phyloP scores from a whole-genome alignment of 495 filamentous ascomycete genomes.

The Xanthoparmelia taractica region DNA sequence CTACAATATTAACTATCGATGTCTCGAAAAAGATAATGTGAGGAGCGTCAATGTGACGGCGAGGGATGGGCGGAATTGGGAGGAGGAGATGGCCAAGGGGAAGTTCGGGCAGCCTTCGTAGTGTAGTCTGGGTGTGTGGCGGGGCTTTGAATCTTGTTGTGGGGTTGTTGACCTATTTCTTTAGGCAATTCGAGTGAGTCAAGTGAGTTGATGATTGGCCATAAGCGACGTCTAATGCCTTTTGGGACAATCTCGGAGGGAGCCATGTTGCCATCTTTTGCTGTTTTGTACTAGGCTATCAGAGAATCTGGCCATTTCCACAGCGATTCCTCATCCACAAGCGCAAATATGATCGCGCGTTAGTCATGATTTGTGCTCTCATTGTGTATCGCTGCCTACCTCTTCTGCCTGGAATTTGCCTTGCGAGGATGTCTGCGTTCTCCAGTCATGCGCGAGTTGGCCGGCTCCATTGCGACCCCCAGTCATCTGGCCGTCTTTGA shows the following conservation, averaged over 20 bases:
- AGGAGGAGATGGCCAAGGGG: conserved; percentile 2
- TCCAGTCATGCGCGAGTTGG: background rate
- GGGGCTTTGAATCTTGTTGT: background rate
- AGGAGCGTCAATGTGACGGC: background rate
- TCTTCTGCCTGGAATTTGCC: background rate
- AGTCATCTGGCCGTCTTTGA: background rate
- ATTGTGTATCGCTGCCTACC: too few relatives aligned
- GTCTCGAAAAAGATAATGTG: conserved; percentile 3
- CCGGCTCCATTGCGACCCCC: background rate
- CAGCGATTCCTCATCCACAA: background rate
- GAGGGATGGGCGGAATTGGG: conserved; percentile 20
- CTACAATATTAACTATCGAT: conserved; percentile 16
- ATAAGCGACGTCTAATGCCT: background rate
- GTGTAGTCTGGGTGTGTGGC: background rate
- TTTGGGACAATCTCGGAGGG: background rate
- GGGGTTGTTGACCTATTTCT: background rate
- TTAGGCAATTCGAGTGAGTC: background rate
- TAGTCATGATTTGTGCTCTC: background rate
- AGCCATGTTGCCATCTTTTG: background rate
- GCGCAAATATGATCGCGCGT: background rate
- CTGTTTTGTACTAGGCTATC: background rate
- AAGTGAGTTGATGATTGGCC: too few relatives aligned
- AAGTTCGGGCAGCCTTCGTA: background rate
- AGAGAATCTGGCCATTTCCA: background rate
- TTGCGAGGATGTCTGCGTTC: background rate